Base-by-base conservation (phyloP, 1,139 yeast genomes). In the Hyphopichia buzzinii region DNA sequence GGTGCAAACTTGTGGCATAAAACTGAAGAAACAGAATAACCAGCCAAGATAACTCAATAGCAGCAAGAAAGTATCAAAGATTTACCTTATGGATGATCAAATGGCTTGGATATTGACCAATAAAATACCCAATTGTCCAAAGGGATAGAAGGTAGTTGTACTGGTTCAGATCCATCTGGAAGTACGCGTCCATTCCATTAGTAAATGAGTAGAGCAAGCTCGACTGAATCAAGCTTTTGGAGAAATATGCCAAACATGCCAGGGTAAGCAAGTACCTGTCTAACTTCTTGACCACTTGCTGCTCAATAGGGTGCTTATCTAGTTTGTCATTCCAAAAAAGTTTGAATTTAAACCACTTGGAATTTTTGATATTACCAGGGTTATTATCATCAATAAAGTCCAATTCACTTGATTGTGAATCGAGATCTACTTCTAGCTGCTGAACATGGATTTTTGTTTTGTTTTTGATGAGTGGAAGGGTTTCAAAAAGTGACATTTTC, bases 111-210 rank as follows among this genome's bases (percentile, higher is more conserved):
- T 35, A 29, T 24, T 38, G 39, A 10, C 41, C 41, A 17, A 39
- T 17, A 13, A 38, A 31, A 21, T 40, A 39, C 8, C 40, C 42
- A 2, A 36, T n/a, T 4, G 43, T 36, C 43, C 43, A 40, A 6
- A 33, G 25, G 2, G 37, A 31, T 4, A 36, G 17, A 8, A 39
- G 29, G 24, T 38, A 36, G 24, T 40, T 40, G 27, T 33, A 39
- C 23, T 40, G 42, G 22, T 40, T 40, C 10, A 33, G 22, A 24
- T 40, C 40, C 42, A 40, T 40, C 3, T 12, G 12, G 21, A 30
- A 40, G 31, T 31, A 36, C 16, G 30, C 38, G 29, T 39, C 32
- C 42, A 40, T 40, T 4, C 42, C 43, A 29, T 40, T 40, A 1
- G 39, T 30, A 30, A 33, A 40, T 2, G 42, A 39, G 4, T 33